phyloP scores from a whole-genome alignment of 768 basidiomycete species.

The Lactarius sanguifluus region DNA sequence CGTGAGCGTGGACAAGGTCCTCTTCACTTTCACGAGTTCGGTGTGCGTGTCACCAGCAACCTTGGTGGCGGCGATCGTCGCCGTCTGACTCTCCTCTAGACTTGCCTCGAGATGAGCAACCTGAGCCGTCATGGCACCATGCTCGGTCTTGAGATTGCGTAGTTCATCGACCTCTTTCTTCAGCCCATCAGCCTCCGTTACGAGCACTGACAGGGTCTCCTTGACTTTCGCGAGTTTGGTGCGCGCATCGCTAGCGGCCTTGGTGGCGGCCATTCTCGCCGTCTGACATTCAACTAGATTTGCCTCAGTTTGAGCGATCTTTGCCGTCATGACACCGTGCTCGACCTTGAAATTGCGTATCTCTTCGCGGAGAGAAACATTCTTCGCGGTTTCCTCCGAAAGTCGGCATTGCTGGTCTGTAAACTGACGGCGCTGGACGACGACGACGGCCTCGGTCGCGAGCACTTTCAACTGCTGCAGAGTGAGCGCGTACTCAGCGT shows the following conservation, averaged over 20 bases:
- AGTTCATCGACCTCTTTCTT: neutral
- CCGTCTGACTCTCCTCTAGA: neutral
- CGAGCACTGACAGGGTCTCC: neutral
- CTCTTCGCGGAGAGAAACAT: slow-evolving; percentile 3
- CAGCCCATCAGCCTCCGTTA: neutral
- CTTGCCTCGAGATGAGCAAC: slow-evolving; percentile 2
- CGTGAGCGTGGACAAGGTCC: neutral
- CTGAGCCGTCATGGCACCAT: neutral
- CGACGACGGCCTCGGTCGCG: slow-evolving; percentile 15
- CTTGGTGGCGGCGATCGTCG: neutral
- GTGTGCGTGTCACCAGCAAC: neutral
- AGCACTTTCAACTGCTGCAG: slow-evolving; percentile 10
- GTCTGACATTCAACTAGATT: neutral
- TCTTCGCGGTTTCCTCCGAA: neutral
- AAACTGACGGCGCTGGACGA: slow-evolving; percentile 14
- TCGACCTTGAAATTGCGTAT: slow-evolving; percentile 4
- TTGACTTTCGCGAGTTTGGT: neutral
- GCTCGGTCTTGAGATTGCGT: neutral
- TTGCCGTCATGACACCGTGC: neutral
- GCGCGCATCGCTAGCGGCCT: neutral
- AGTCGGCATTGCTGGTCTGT: neutral
- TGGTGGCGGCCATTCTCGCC: neutral
- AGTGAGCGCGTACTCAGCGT: neutral
- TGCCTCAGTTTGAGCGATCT: slow-evolving; percentile 4
- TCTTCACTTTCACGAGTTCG: slow-evolving; percentile 1